Base-by-base conservation (phyloP, 495 filamentous ascomycete genomes). In the Penicillium lividum region DNA sequence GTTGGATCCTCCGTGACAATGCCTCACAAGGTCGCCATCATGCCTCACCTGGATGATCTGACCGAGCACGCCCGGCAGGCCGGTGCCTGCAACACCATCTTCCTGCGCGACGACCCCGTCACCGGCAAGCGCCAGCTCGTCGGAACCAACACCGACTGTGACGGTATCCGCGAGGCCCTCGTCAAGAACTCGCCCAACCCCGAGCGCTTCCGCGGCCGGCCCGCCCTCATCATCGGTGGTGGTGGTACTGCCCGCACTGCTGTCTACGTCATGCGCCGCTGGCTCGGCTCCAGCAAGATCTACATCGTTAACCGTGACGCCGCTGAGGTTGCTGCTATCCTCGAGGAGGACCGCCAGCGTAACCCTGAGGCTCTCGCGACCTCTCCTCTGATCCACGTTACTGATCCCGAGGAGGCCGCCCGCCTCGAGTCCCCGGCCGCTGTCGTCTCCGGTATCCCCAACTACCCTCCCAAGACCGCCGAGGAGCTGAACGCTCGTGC, bases 101-200 rank as follows among this genome's bases (percentile, higher is more conserved):
- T 87, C 77, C 63, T 85, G 33, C 77, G 81, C 33, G 69, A 72
- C 40, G 75, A 77, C 47, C 61, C 67, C 8, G 56, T 58, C 3
- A 67, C 68, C 33, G 76, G 78, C 40, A 68, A 72, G 2, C 72
- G 72, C 34, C 59, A 74, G 31, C 82, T 83, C 60, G 78, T 85
- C 61, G 89, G 88, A 27, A 88, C 88, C 42, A 91, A 92, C 76
- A 91, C 89, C 22, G 88, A 92, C 70, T 87, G 85, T 53, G 82
- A 88, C 59, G 89, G 88, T 16, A 83, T 91, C 56, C 82, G 86
- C 28, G 84, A 90, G 60, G 83, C 86, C 4, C 84, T 91, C 60
- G 69, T 81, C 38, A 80, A 86, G 63, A 89, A 89, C 67, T 62
- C 75, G 18, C 73, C 77, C 0, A 68, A 72, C 15, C 51, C 52